Percentiles rank a stretch among this genome's conserved stretches.
phyloP scores from a whole-genome alignment of 441 rosid genomes.

The Metrosideros polymorpha region DNA sequence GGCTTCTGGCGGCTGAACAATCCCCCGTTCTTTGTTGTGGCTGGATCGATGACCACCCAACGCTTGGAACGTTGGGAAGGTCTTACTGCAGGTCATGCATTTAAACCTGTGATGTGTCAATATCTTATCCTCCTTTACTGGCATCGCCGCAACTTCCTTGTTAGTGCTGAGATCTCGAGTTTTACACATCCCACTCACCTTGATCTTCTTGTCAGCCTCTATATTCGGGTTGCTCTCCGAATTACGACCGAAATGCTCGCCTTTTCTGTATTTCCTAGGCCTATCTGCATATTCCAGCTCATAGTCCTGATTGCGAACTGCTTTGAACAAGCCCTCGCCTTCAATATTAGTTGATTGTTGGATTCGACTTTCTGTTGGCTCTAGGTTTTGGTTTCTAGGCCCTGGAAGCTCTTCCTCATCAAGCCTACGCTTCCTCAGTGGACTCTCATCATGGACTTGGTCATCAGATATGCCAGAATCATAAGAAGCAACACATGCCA shows the following conservation, averaged over 20 bases:
- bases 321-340: neutral
- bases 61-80: conserved; percentile 6
- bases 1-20: neutral
- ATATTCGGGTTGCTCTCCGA: neutral
- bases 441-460: neutral
- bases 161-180: neutral
- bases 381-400: neutral
- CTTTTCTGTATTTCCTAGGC: neutral
- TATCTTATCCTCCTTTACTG: neutral
- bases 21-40: conserved; percentile 9
- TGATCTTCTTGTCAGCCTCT: neutral
- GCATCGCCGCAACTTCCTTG: neutral
- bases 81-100: conserved; percentile 1
- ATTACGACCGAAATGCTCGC: neutral
- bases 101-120: neutral
- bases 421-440: neutral
- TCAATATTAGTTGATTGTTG: neutral
- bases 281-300: neutral
- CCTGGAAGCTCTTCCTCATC: neutral
- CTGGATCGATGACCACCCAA: conserved; percentile 12
- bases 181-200: neutral
- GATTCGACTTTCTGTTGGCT: neutral
- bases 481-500: neutral
- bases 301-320: neutral
- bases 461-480: neutral